Evolutionary conservation across 148 eudicot species (phyloP).

Genomic region (Heliamphora exappendiculata): DNA sequence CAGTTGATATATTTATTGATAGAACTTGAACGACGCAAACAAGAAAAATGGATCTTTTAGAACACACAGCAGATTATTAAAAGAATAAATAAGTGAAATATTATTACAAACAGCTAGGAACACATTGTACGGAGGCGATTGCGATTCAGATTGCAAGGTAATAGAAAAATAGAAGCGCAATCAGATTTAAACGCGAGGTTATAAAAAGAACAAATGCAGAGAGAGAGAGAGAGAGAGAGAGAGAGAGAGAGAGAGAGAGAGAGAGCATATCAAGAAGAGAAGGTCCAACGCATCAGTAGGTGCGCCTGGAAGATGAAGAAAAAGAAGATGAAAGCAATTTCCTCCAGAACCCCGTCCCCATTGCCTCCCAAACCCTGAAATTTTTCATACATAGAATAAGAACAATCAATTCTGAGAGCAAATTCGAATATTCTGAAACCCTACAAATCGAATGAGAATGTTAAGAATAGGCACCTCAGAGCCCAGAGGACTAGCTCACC

Average conservation of each 20-base stretch:
- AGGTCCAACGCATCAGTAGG: not conserved
- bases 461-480: too few species aligned
- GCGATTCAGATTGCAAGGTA: not conserved
- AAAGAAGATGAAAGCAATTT: slow-evolving; percentile 35
- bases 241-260: too few species aligned
- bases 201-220: not conserved
- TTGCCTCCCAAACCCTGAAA: slow-evolving; percentile 25
- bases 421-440: not conserved
- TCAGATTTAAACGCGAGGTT: not conserved
- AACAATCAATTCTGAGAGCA: not conserved
- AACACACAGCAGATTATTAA: too few species aligned
- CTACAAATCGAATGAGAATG: not conserved
- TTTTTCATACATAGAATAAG: not conserved
- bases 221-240: too few species aligned
- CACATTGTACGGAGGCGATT: not conserved
- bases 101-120: too few species aligned
- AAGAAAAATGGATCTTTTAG: too few species aligned
- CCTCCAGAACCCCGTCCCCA: slow-evolving; percentile 48
- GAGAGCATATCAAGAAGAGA: not conserved
- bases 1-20: too few species aligned
- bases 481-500: too few species aligned
- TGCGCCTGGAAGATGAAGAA: slow-evolving; percentile 9
- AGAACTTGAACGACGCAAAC: too few species aligned
- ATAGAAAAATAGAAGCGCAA: too few species aligned
- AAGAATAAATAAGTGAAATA: too few species aligned